Evolutionary conservation across 768 basidiomycete species (phyloP), one percentile per base, ranked within the genome.

Genomic region (Auricularia cornea): DNA sequence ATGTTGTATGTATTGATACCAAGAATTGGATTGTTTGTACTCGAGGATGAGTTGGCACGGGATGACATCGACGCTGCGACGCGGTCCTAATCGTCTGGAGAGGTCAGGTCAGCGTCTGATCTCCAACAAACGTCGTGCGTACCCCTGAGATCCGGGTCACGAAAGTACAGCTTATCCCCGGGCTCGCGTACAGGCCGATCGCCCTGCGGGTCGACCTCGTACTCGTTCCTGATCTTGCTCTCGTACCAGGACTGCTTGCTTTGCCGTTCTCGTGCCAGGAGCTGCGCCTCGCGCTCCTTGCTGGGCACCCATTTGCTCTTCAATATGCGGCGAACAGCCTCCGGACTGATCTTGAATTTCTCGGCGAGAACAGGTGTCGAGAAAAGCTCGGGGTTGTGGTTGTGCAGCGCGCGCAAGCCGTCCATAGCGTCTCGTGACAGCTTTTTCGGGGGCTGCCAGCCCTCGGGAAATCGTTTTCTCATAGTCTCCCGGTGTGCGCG

Each of bases 401-500:
- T 74, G 71, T 92, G 82, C 62, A 94, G 78, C 56, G 83, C 79
- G 41, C 88, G 83, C 64, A 94, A 73, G 18, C 87, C 85, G 66
- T 88, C 86, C 91, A 94, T 94, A 38, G 91, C 90, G 68, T 89
- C 87, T 62, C 89, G 82, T 16, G 90, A 90, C 61, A 94, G 71
- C 71, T 90, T 91, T 68, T 84, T 86, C 63, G 88, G 87, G 29
- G 92, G 92, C 59, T 79, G 77, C 92, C 92, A 94, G 20, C 70
- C 69, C 2, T 57, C 54, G 1, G 54, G 54, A 31, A 57, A 57
- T 10, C 28, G 16, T 20, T 30, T 16, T 20, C 29, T 57, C 28
- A 57, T 16, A 20, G 54, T 26, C 29, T 57, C 8, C 4, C 30
- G 26, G 54, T 57, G 14, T 26, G 14, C 18, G 10, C 14, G 6